Evolutionary conservation across 176 grass and related monocot species (phyloP).

Genomic region (Lolium rigidum): DNA sequence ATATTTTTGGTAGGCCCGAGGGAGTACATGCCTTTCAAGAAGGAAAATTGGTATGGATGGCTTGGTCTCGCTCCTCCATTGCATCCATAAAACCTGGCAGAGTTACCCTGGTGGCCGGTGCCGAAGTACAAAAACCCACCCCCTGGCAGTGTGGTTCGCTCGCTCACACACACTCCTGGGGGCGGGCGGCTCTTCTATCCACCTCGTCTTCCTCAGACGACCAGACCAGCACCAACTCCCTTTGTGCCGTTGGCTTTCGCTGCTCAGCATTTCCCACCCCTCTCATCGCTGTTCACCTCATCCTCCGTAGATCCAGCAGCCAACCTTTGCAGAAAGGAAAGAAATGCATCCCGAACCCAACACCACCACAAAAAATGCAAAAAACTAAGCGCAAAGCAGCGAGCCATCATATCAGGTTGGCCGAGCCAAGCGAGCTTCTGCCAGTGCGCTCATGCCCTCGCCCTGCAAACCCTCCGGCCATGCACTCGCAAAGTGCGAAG

Average conservation of each 20-base stretch:
- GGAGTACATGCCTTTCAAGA: too few species aligned
- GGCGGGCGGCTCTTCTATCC: neutral
- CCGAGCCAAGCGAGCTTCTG: neutral
- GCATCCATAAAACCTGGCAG: too few species aligned
- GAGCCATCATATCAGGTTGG: conserved; percentile 32
- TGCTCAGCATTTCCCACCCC: conserved; percentile 64
- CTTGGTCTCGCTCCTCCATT: too few species aligned
- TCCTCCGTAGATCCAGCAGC: neutral
- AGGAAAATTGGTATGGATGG: too few species aligned
- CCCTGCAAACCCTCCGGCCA: neutral
- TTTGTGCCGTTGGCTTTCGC: conserved; percentile 77
- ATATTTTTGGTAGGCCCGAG: too few species aligned
- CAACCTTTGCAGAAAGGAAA: conserved; percentile 83
- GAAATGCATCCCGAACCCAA: conserved; percentile 43
- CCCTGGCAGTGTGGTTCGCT: neutral
- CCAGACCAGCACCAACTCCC: conserved; percentile 52
- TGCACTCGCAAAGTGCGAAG: conserved; percentile 46
- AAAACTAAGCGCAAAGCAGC: conserved; percentile 40
- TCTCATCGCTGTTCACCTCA: neutral
- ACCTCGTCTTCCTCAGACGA: conserved; percentile 4
- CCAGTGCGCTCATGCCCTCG: neutral
- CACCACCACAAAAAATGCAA: conserved; percentile 40
- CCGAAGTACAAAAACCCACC: neutral
- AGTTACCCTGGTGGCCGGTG: neutral
- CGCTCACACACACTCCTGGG: neutral